Conservation (phyloP, 2,329 filamentous ascomycete genomes). For the Xylariaceae sp. region DNA sequence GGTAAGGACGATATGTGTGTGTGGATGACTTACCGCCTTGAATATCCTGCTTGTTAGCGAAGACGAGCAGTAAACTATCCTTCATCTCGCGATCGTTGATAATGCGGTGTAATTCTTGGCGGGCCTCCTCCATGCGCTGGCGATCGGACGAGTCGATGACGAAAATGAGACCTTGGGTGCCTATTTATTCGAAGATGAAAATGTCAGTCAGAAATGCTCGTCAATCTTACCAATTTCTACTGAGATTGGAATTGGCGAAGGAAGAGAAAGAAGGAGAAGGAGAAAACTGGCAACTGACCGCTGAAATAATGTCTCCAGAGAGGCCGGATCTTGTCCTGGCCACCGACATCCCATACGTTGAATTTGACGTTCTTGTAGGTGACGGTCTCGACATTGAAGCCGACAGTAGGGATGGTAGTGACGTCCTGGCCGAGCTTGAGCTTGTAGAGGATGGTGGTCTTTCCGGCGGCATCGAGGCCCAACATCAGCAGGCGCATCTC, state of each 20-base stretch:
- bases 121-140: conserved; percentile 85
- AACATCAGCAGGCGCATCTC: conserved; percentile 99
- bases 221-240: no score
- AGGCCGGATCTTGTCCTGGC: conserved; percentile 97
- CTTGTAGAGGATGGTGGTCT: conserved; percentile 99
- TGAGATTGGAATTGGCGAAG: no score
- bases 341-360: conserved; percentile 98
- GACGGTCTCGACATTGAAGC: conserved; percentile 98
- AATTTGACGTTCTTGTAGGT: conserved; percentile 99
- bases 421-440: conserved; percentile 97
- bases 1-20: no score
- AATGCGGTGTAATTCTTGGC: conserved; percentile 91
- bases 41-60: conserved; percentile 99
- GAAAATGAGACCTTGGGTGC: conserved; percentile 97
- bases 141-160: conserved; percentile 95
- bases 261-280: not conserved
- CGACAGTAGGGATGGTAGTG: conserved; percentile 96
- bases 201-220: conserved; percentile 3
- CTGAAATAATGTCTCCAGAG: conserved; percentile 97
- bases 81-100: conserved; percentile 98
- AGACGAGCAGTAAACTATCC: conserved; percentile 88
- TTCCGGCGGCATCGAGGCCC: conserved; percentile 94
- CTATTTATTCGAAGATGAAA: conserved; percentile 40
- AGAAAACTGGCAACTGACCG: conserved; percentile 45
- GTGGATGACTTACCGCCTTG: conserved; percentile 57